Conservation (phyloP, 2,329 filamentous ascomycete genomes). For the Sporothrix dimorphospora region DNA sequence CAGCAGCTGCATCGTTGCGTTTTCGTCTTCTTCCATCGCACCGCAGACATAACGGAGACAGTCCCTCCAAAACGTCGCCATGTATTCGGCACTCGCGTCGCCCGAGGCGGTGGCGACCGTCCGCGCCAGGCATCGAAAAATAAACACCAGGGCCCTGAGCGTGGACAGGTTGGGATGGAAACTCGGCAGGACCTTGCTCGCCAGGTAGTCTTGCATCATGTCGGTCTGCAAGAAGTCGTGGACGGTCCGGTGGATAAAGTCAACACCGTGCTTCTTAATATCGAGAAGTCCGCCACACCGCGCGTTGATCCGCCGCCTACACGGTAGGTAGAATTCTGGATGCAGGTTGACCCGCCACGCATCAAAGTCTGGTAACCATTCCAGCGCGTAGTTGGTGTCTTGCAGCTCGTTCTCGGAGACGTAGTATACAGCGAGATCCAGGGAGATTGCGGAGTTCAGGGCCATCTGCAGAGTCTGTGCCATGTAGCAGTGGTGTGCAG, state of each 20-base stretch:
- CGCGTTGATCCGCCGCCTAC: slow-evolving; percentile 8
- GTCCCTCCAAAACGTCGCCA: not conserved
- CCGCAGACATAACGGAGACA: not conserved
- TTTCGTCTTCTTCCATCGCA: not conserved
- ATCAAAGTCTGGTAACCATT: slow-evolving; percentile 69
- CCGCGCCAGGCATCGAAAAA: not conserved
- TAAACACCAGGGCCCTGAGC: not conserved
- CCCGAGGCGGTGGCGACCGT: not conserved
- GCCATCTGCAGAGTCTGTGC: slow-evolving; percentile 10
- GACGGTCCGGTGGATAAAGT: slow-evolving; percentile 15
- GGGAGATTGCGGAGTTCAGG: not conserved
- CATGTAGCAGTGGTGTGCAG: slow-evolving; percentile 9
- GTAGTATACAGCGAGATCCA: not conserved
- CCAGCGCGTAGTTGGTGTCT: not conserved
- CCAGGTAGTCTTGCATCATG: slow-evolving; percentile 5
- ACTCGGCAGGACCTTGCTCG: not conserved
- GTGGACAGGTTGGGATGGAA: not conserved
- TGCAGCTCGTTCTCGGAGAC: not conserved
- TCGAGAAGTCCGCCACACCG: slow-evolving; percentile 2
- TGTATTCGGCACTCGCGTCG: not conserved
- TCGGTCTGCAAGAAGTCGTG: slow-evolving; percentile 8
- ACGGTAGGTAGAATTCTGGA: not conserved
- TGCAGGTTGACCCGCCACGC: not conserved
- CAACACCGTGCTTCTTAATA: not conserved
- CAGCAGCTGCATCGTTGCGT: not conserved